phyloP scores from a whole-genome alignment of 768 basidiomycete genomes.

The Naematelia encephala region DNA sequence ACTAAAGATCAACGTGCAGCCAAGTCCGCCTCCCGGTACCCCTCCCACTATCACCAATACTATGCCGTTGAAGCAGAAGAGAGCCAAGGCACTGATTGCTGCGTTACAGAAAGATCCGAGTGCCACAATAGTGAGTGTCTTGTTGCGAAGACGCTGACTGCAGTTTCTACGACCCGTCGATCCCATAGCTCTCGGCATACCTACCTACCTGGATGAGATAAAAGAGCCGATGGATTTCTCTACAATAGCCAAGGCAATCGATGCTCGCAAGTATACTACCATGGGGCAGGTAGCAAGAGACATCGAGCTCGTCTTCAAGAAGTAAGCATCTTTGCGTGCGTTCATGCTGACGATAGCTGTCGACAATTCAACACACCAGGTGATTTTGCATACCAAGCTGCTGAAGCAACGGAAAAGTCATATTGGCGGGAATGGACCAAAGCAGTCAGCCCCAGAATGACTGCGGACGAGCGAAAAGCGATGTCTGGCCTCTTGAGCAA shows the following conservation, averaged over 20 bases:
- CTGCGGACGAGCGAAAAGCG: conserved; percentile 73
- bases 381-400: conserved; percentile 64
- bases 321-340: conserved; percentile 52
- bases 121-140: conserved; percentile 22
- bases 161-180: conserved; percentile 77
- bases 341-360: conserved; percentile 54
- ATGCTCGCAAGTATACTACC: conserved; percentile 64
- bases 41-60: conserved; percentile 22
- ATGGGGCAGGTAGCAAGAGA: conserved; percentile 82
- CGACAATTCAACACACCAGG: conserved; percentile 86
- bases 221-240: conserved; percentile 88
- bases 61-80: conserved; percentile 26
- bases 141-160: conserved; percentile 7
- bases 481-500: conserved; percentile 66
- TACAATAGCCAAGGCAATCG: conserved; percentile 70
- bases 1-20: neutral
- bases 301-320: conserved; percentile 74
- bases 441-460: conserved; percentile 66
- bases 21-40: conserved; percentile 19
- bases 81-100: conserved; percentile 32
- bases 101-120: conserved; percentile 21
- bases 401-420: conserved; percentile 67
- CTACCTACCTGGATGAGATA: conserved; percentile 95
- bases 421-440: conserved; percentile 88
- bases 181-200: conserved; percentile 75